phyloP scores from a whole-genome alignment of 1,139 yeast species.

The Zygotorulaspora mrakii region DNA sequence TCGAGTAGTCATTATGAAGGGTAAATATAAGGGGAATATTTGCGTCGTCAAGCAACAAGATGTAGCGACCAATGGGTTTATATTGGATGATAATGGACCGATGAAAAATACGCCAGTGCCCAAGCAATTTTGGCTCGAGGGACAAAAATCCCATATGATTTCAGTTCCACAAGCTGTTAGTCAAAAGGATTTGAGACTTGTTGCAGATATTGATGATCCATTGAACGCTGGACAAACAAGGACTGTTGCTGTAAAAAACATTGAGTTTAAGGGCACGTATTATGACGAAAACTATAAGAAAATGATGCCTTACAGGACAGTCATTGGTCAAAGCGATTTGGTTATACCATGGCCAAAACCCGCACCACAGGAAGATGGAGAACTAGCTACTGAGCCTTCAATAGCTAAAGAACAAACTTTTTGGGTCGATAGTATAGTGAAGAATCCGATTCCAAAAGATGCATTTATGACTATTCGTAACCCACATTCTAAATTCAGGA shows the following conservation, averaged over 20 bases:
- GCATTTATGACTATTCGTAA: slow-evolving; percentile 72
- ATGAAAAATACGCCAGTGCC: slow-evolving; percentile 56
- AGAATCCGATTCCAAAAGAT: slow-evolving; percentile 63
- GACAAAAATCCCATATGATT: slow-evolving; percentile 66
- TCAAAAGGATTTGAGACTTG: slow-evolving; percentile 65
- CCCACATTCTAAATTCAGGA: slow-evolving; percentile 53
- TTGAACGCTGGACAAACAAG: slow-evolving; percentile 41
- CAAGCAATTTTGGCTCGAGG: slow-evolving; percentile 66
- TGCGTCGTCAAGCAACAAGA: slow-evolving; percentile 52
- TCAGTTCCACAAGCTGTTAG: slow-evolving; percentile 56
- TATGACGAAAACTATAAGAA: slow-evolving; percentile 72
- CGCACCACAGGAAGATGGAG: slow-evolving; percentile 57
- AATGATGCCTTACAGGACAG: slow-evolving; percentile 74
- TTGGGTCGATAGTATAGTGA: slow-evolving; percentile 64
- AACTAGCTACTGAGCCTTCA: slow-evolving; percentile 55
- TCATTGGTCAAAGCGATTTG: slow-evolving; percentile 59
- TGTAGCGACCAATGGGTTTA: slow-evolving; percentile 48
- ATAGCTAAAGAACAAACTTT: slow-evolving; percentile 69
- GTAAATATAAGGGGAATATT: slow-evolving; percentile 68
- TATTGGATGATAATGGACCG: slow-evolving; percentile 56
- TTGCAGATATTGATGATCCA: slow-evolving; percentile 68
- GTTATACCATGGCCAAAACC: slow-evolving; percentile 93
- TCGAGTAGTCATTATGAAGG: slow-evolving; percentile 61
- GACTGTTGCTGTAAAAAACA: slow-evolving; percentile 74
- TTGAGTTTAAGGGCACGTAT: slow-evolving; percentile 61